Evolutionary conservation across 140 eudicot genomes (phyloP), one percentile per base, ranked within the genome.

Genomic region (Flaveria floridana): DNA sequence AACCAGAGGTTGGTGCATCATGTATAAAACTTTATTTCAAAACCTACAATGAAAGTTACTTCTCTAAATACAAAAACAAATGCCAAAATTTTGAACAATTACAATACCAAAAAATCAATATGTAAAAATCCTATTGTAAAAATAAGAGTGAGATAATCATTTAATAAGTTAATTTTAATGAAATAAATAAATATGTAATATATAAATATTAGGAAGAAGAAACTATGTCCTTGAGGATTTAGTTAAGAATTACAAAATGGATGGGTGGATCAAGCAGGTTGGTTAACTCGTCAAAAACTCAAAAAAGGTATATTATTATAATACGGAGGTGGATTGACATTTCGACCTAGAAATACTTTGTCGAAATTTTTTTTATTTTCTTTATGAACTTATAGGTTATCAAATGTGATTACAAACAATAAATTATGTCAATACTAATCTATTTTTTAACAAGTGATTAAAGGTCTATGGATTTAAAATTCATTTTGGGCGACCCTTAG

Each of bases 1-100:
- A 83, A 78, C 99, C 99, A 67, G 95, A 95, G 97, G 99, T 90
- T 78, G 47, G 85, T 78, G 68, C 70, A 21, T 50, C 25, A 30
- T 30, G 37, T 30, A 3, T 30, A 30, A 30, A 30, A 30, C 37
- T 30, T 30, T 3, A 30, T 30, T 4, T 30, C 37, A 30, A 30
- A 30, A 28, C 37, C 6, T 4, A 28, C 4, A 28, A 28, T 28
- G 37, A 28, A 28, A 28, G 37, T 28, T 30, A 30, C 6, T 30
- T 3, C 37, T 30, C 37, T 30, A 30, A 30, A 30, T 30, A 30
- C 6, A 3, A 30, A 30, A 30, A 4, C 37, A 4, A 30, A 3
- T 30, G 37, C 37, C 37, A 30, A 30, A 3, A 3, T 30, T 30
- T 30, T 30, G 37, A 30, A 30, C 37, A 30, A 30, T 30, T 30